Evolutionary conservation across 495 filamentous ascomycete genomes (phyloP).

Genomic region (Trichoderma reesei): DNA sequence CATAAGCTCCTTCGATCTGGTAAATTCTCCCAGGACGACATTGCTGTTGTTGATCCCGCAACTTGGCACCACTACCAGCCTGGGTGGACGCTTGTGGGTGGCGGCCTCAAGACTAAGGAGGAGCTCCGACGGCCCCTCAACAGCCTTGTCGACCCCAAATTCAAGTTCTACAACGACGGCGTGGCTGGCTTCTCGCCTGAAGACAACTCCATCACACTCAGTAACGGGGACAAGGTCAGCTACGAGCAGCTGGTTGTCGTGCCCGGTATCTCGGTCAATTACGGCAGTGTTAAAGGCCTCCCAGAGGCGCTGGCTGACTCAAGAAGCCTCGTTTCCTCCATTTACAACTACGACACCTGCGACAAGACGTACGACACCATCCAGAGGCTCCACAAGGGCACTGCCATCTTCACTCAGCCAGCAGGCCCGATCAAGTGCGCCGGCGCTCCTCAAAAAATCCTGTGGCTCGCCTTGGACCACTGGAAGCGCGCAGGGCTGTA

Average conservation of each 20-base stretch:
- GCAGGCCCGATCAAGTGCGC: conserved; percentile 58
- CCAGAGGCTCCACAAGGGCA: conserved; percentile 43
- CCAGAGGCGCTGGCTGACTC: conserved; percentile 49
- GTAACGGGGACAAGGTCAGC: conserved; percentile 45
- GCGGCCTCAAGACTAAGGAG: conserved; percentile 50
- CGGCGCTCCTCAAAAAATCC: conserved; percentile 59
- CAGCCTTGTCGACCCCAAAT: conserved; percentile 46
- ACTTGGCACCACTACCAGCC: conserved; percentile 61
- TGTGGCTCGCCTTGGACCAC: conserved; percentile 61
- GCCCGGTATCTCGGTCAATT: conserved; percentile 51
- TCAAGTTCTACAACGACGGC: conserved; percentile 49
- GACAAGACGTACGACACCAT: conserved; percentile 50
- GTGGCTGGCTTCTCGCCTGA: conserved; percentile 47
- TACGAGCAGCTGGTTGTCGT: conserved; percentile 59
- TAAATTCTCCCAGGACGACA: conserved; percentile 48
- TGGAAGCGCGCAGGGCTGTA: conserved; percentile 55
- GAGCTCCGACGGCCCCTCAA: conserved; percentile 43
- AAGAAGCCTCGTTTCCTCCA: conserved; percentile 49
- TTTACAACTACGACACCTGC: conserved; percentile 52
- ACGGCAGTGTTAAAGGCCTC: conserved; percentile 46
- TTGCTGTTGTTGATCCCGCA: conserved; percentile 57
- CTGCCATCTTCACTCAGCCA: conserved; percentile 62
- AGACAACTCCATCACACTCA: conserved; percentile 48
- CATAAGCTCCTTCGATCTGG: conserved; percentile 51
- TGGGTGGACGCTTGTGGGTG: conserved; percentile 60